phyloP scores from a whole-genome alignment of 2,329 filamentous ascomycete species.

The Setomelanomma holmii region DNA sequence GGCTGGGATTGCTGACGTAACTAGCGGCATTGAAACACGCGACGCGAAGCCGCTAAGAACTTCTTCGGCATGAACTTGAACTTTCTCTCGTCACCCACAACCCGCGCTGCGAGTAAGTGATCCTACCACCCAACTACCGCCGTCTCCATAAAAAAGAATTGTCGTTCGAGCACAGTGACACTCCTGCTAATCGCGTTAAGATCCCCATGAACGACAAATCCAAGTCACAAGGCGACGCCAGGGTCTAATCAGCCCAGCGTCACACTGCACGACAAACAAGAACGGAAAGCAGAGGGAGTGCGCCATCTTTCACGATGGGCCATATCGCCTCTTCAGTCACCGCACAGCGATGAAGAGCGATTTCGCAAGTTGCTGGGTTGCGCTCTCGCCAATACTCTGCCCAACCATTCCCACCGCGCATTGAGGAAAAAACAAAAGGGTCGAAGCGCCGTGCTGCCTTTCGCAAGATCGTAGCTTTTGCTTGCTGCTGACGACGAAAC shows the following conservation, averaged over 20 bases:
- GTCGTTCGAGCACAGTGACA: not conserved
- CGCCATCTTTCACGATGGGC: constrained; percentile 30
- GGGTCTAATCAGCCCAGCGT: constrained; percentile 31
- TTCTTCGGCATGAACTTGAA: constrained; percentile 17
- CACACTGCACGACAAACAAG: constrained; percentile 37
- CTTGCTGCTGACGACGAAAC: constrained; percentile 35
- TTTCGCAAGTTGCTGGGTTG: constrained; percentile 27
- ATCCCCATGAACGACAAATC: constrained; percentile 39
- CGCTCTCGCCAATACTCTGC: constrained; percentile 7
- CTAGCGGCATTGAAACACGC: constrained; percentile 28
- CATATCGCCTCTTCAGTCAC: constrained; percentile 22
- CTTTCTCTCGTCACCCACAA: constrained; percentile 30
- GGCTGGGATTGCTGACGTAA: constrained; percentile 7
- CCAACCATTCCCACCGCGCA: constrained; percentile 37
- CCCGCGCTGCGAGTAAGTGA: constrained; percentile 37
- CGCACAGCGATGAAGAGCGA: constrained; percentile 20
- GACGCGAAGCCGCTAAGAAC: constrained; percentile 5
- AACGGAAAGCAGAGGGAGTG: constrained; percentile 47
- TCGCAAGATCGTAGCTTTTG: constrained; percentile 22
- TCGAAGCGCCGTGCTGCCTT: constrained; percentile 36
- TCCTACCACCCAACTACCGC: not conserved
- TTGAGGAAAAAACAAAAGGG: constrained; percentile 43
- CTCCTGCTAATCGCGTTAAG: constrained; percentile 19
- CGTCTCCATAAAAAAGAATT: not conserved
- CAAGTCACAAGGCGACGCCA: constrained; percentile 29